Percentiles rank a stretch among this genome's conserved stretches.
Conservation (phyloP, 2,329 filamentous ascomycete genomes). For the Podosphaera xanthii region DNA sequence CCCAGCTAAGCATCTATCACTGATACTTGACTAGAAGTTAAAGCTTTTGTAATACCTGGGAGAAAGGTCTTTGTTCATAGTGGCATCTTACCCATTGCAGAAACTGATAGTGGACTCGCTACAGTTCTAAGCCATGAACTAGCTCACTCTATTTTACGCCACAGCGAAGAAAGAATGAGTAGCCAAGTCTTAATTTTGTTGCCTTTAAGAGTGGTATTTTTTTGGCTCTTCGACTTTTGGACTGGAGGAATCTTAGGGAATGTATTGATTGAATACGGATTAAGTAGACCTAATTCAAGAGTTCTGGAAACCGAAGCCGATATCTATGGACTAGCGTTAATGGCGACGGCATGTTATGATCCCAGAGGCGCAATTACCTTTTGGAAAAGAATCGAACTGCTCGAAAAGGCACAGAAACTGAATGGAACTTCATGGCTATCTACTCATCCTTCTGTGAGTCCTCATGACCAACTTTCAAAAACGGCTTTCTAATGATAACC, state of each 20-base stretch:
- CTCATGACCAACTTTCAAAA: neutral
- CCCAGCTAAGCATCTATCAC: too few species aligned
- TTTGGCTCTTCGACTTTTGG: slow-evolving; percentile 13
- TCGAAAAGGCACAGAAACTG: slow-evolving; percentile 19
- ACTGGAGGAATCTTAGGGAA: slow-evolving; percentile 9
- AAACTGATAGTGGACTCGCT: slow-evolving; percentile 45
- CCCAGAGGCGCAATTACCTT: slow-evolving; percentile 42
- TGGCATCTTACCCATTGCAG: slow-evolving; percentile 45
- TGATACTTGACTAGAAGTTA: slow-evolving; percentile 20
- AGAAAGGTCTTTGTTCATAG: slow-evolving; percentile 64
- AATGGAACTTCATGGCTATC: slow-evolving; percentile 41
- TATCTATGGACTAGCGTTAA: slow-evolving; percentile 63
- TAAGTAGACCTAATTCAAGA: slow-evolving; percentile 43
- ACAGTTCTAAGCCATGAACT: slow-evolving; percentile 63
- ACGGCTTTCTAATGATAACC: slow-evolving; percentile 5
- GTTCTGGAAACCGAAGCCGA: slow-evolving; percentile 59
- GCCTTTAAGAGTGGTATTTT: slow-evolving; percentile 18
- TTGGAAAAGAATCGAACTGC: slow-evolving; percentile 40
- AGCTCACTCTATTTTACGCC: slow-evolving; percentile 49
- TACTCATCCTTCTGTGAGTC: slow-evolving; percentile 48
- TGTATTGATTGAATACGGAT: slow-evolving; percentile 30
- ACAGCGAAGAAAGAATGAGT: slow-evolving; percentile 39
- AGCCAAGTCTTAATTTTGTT: slow-evolving; percentile 17
- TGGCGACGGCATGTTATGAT: slow-evolving; percentile 59
- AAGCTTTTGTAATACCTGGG: slow-evolving; percentile 58